Evolutionary conservation across 1,139 yeast genomes (phyloP).

Genomic region (Suhomyces bolitotheri): DNA sequence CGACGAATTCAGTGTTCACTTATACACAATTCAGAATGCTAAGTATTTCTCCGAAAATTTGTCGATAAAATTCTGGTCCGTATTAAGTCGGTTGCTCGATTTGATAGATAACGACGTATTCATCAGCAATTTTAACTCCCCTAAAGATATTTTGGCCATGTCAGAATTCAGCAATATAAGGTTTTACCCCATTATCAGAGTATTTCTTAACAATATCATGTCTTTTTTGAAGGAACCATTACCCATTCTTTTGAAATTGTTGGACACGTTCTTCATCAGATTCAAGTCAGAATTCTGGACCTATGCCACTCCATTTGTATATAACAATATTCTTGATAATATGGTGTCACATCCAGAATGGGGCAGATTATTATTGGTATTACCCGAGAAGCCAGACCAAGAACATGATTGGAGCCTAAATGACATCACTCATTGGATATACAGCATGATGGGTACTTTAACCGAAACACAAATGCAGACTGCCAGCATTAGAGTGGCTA

Average conservation of each 20-base stretch:
- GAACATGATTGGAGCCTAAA: constrained; percentile 17
- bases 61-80: constrained; percentile 57
- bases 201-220: constrained; percentile 52
- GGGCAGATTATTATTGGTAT: constrained; percentile 19
- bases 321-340: constrained; percentile 55
- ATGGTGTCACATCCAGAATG: constrained; percentile 44
- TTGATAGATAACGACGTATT: constrained; percentile 43
- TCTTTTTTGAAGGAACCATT: constrained; percentile 54
- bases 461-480: constrained; percentile 42
- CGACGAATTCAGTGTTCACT: constrained; percentile 56
- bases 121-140: constrained; percentile 38
- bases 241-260: constrained; percentile 52
- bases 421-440: constrained; percentile 47
- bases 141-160: constrained; percentile 46
- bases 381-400: constrained; percentile 8
- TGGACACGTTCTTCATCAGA: constrained; percentile 41
- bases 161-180: constrained; percentile 39
- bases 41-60: constrained; percentile 41
- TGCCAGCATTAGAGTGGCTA: constrained; percentile 41
- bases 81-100: constrained; percentile 41
- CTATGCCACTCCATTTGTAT: constrained; percentile 49
- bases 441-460: constrained; percentile 34
- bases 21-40: constrained; percentile 55
- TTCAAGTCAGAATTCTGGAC: constrained; percentile 53
- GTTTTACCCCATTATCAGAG: constrained; percentile 45